Percentiles rank a stretch among this genome's conserved stretches.
Evolutionary conservation across 1,284 basidiomycete genomes (phyloP).

Genomic region (Puccinia novopanici): DNA sequence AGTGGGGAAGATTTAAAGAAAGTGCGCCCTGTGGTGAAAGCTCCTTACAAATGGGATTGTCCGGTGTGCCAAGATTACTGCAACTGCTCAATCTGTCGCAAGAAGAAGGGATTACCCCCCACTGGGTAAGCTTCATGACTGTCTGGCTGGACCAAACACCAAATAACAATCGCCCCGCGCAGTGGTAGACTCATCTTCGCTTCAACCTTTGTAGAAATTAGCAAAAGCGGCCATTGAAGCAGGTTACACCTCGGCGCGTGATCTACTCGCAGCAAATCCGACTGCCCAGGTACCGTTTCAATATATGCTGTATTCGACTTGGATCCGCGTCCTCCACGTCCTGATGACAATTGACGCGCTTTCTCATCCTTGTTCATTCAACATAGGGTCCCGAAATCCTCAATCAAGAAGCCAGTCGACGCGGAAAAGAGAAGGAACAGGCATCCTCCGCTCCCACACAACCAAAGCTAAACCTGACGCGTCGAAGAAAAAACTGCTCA

Average conservation of each 20-base stretch:
- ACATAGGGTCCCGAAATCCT: slow-evolving; percentile 41
- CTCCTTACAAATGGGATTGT: slow-evolving; percentile 41
- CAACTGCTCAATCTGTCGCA: slow-evolving; percentile 49
- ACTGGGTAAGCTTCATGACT: slow-evolving; percentile 39
- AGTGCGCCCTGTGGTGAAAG: slow-evolving; percentile 10
- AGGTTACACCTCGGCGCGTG: slow-evolving; percentile 37
- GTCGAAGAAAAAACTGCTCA: neutral
- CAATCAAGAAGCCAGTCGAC: slow-evolving; percentile 25
- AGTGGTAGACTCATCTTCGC: neutral
- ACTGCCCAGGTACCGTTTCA: slow-evolving; percentile 38
- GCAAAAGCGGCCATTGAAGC: slow-evolving; percentile 31
- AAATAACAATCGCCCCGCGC: neutral
- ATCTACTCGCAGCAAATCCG: slow-evolving; percentile 41
- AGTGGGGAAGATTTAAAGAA: slow-evolving; percentile 46
- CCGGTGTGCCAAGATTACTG: slow-evolving; percentile 50
- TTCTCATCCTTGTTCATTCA: neutral
- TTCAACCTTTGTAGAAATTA: slow-evolving; percentile 21
- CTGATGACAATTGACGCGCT: neutral
- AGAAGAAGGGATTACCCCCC: slow-evolving; percentile 45
- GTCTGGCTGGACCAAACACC: neutral
- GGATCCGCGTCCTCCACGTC: neutral
- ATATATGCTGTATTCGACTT: neutral
- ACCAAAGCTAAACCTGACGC: slow-evolving; percentile 9
- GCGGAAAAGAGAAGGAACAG: slow-evolving; percentile 14
- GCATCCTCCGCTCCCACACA: neutral